A percentile compares a stretch with the other conserved stretches of the same genome.
Conservation (phyloP, 1,284 basidiomycete genomes). For the Naganishia sp. region DNA sequence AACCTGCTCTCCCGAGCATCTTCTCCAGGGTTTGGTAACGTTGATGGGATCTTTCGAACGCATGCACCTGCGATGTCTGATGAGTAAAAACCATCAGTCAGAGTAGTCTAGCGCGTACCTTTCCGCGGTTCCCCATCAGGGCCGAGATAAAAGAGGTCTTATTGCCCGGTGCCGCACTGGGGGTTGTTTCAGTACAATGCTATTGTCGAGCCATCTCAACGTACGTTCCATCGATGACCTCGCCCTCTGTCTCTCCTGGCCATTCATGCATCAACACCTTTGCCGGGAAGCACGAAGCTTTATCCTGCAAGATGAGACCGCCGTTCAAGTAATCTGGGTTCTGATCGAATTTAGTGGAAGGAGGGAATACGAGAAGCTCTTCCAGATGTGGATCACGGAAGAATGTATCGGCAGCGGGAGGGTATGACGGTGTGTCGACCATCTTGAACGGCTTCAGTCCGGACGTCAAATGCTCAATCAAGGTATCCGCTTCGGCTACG, state of each 20-base stretch:
- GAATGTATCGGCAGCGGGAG: slow-evolving; percentile 57
- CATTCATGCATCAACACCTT: slow-evolving; percentile 63
- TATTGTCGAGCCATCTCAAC: slow-evolving; percentile 27
- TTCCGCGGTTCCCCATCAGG: slow-evolving; percentile 76
- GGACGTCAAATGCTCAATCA: slow-evolving; percentile 39
- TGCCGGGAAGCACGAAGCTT: slow-evolving; percentile 95
- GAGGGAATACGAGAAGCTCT: slow-evolving; percentile 71
- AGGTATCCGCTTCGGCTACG: slow-evolving; percentile 46
- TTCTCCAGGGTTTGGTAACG: slow-evolving; percentile 76
- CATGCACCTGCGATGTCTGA: slow-evolving; percentile 63
- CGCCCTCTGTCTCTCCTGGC: slow-evolving; percentile 43
- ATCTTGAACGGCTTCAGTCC: slow-evolving; percentile 38
- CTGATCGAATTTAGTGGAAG: slow-evolving; percentile 56
- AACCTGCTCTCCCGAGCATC: slow-evolving; percentile 79
- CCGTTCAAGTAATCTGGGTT: slow-evolving; percentile 51
- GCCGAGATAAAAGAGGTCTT: slow-evolving; percentile 94
- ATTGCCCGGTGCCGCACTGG: slow-evolving; percentile 88
- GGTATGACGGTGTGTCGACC: slow-evolving; percentile 41
- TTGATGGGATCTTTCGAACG: slow-evolving; percentile 78
- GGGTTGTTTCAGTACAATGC: not conserved
- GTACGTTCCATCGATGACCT: slow-evolving; percentile 85
- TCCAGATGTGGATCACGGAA: slow-evolving; percentile 75
- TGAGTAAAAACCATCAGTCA: not conserved
- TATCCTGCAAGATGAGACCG: slow-evolving; percentile 86
- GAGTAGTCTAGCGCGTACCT: slow-evolving; percentile 57